A percentile compares a stretch with the other conserved stretches of the same genome.
Evolutionary conservation across 208 protist species (phyloP).

Genomic region (Acanthamoeba triangularis): DNA sequence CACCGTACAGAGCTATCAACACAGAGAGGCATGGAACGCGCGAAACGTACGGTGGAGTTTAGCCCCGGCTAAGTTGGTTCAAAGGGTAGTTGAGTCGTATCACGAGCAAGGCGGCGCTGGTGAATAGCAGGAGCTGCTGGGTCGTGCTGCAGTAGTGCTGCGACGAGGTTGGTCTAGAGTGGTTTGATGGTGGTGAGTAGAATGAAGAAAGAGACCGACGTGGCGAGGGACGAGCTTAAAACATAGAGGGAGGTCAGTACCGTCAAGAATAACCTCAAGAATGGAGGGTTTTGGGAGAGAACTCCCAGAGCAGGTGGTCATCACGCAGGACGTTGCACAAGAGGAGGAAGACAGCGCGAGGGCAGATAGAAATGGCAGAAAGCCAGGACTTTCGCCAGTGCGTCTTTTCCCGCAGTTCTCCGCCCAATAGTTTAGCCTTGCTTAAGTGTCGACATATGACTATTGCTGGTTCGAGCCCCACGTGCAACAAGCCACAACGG

Average conservation of each 20-base stretch:
- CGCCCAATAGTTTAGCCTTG: background rate
- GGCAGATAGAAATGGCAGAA: background rate
- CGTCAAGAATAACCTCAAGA: background rate
- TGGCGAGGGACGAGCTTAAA: background rate
- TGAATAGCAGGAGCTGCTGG: background rate
- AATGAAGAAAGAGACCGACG: background rate
- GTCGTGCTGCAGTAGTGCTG: background rate
- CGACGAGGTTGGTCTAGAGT: background rate
- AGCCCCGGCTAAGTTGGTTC: too few species aligned
- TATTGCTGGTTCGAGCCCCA: background rate
- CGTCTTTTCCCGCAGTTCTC: background rate
- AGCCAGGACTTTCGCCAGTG: background rate
- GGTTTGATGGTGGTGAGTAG: background rate
- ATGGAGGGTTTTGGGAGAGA: conserved; percentile 44
- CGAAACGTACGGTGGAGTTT: too few species aligned
- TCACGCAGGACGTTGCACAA: background rate
- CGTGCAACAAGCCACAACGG: too few species aligned
- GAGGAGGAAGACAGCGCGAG: conserved; percentile 15
- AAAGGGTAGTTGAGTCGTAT: too few species aligned
- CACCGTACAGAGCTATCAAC: too few species aligned
- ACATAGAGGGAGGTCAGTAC: background rate
- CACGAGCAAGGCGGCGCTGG: too few species aligned
- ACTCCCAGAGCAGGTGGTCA: background rate
- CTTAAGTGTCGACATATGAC: background rate
- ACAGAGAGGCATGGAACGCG: too few species aligned